Percentiles rank a stretch among this genome's conserved stretches.
Conservation (phyloP, 768 basidiomycete genomes). For the Amylocystis lapponica region DNA sequence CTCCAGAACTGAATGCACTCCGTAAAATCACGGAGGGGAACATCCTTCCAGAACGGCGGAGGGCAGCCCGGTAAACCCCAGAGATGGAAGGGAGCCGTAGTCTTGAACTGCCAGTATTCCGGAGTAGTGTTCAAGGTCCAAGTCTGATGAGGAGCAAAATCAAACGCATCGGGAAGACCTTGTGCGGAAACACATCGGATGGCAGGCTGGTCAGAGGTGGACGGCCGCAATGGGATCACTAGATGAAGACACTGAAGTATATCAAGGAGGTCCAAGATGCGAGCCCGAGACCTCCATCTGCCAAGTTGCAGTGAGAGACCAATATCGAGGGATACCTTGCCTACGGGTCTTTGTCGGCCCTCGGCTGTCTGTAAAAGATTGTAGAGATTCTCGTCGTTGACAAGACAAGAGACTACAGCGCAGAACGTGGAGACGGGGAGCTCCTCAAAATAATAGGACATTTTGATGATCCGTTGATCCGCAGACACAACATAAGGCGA, state of each 20-base stretch:
- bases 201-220: constrained; percentile 34
- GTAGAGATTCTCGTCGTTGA: constrained; percentile 52
- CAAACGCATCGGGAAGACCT: constrained; percentile 42
- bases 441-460: constrained; percentile 58
- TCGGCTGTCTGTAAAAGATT: constrained; percentile 42
- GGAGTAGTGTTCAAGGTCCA: constrained; percentile 49
- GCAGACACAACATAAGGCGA: constrained; percentile 45
- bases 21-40: constrained; percentile 32
- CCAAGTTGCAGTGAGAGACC: constrained; percentile 51
- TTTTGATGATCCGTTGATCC: constrained; percentile 50
- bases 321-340: constrained; percentile 47
- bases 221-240: constrained; percentile 49
- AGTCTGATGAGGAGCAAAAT: constrained; percentile 34
- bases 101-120: constrained; percentile 58
- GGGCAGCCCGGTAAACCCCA: constrained; percentile 49
- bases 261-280: constrained; percentile 58
- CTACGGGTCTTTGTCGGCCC: constrained; percentile 44
- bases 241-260: constrained; percentile 54
- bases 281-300: constrained; percentile 49
- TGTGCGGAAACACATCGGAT: constrained; percentile 40
- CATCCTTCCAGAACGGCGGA: constrained; percentile 51
- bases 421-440: constrained; percentile 63
- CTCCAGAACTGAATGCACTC: constrained; percentile 53
- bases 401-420: constrained; percentile 51
- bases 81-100: constrained; percentile 48